Base-by-base conservation (phyloP, 164 flowering plant species). In the Sextonia rubra region DNA sequence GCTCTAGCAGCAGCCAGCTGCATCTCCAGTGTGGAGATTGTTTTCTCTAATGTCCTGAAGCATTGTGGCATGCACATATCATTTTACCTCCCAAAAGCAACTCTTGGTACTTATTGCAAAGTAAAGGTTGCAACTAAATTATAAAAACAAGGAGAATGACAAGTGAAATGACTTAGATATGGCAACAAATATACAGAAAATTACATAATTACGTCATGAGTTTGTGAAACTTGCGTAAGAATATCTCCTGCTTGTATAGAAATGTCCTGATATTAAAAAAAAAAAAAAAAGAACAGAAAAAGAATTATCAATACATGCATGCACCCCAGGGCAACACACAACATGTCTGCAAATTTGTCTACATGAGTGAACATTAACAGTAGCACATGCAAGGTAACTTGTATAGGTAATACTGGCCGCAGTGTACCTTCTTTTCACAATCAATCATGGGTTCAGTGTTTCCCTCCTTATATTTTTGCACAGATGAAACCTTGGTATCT, bases 1-100 rank as follows among this genome's bases (percentile, higher is more conserved):
- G 94, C 85, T 82, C 96, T 88, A 71, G 93, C 89, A 24, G 90
- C 84, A 56, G 93, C 94, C 58, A 95, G 86, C 80, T 86, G 88
- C 89, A 89, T 87, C 83, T 93, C 98, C 69, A 95, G 71, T 24
- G 91, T 76, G 49, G 98, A 91, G 74, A 95, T 91, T 56, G 92
- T 90, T 78, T 85, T 90, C 74, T 95, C 98, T 71, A 95, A 80
- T 29, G 85, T 82, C 93, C 99, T 95, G 94, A 72, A 75, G 30
- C 26, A 64, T 66, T 66, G 22, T 29, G 12, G 62, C 69, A 60
- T 20, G 66, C 25, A 32, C 9, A 8, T 24, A 60, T 30, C 32
- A 48, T n/a, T 4, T 5, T 23, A 52, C 70, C 44, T 37, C 44
- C 44, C 8, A 37, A 68, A 52, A 17, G 67, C 67, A 69, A 63